Percentiles rank a stretch among this genome's conserved stretches.
Evolutionary conservation across 805 yeast species (phyloP).

Genomic region (Candida adriatica): DNA sequence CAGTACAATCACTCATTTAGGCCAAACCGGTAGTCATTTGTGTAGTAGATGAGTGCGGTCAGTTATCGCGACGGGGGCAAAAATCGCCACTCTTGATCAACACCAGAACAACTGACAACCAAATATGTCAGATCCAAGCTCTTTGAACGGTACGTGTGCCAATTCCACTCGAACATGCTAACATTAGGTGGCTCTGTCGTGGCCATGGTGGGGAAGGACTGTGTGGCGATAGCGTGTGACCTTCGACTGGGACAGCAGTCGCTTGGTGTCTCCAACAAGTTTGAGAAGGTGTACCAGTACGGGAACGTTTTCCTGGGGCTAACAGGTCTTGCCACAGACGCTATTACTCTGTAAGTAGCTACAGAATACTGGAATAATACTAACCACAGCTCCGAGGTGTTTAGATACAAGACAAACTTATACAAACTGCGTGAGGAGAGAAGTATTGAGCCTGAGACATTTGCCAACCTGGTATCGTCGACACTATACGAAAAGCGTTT

Average conservation of each 20-base stretch:
- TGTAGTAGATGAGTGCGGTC: too few species aligned
- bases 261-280: slow-evolving; percentile 83
- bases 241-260: slow-evolving; percentile 91
- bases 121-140: slow-evolving; percentile 78
- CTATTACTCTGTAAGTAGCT: slow-evolving; percentile 45
- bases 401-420: slow-evolving; percentile 79
- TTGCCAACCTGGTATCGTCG: slow-evolving; percentile 87
- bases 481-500: slow-evolving; percentile 86
- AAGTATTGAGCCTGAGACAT: slow-evolving; percentile 84
- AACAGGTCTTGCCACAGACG: slow-evolving; percentile 95
- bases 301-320: slow-evolving; percentile 86
- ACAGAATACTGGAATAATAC: background rate
- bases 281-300: slow-evolving; percentile 84
- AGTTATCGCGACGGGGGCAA: too few species aligned
- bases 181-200: slow-evolving; percentile 86
- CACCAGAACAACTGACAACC: too few species aligned
- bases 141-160: slow-evolving; percentile 54
- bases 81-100: too few species aligned
- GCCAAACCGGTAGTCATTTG: too few species aligned
- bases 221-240: slow-evolving; percentile 97
- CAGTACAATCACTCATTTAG: too few species aligned
- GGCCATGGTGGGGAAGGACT: slow-evolving; percentile 97
- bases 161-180: slow-evolving; percentile 11
- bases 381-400: slow-evolving; percentile 44
- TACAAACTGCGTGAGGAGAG: slow-evolving; percentile 91